Evolutionary conservation across 352 stramenopile species (phyloP).

Genomic region (Phytopythium montanum): DNA sequence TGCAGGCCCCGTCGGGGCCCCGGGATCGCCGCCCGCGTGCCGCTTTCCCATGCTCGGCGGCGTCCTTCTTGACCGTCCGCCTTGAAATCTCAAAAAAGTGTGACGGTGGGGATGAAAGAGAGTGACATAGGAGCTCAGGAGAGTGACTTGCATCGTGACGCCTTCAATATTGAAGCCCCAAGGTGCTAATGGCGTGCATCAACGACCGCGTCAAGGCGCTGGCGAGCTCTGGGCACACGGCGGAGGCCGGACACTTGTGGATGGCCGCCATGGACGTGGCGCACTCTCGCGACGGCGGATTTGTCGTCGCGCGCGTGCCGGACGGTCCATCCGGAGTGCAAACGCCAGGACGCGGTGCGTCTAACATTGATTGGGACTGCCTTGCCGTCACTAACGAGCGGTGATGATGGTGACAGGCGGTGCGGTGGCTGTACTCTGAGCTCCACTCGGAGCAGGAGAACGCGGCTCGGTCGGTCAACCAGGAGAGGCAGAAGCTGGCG

Average conservation of each 20-base stretch:
- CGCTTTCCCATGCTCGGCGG: slow-evolving; percentile 11
- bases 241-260: slow-evolving; percentile 26
- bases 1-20: not conserved
- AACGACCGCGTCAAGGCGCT: slow-evolving; percentile 27
- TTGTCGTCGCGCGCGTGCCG: slow-evolving; percentile 27
- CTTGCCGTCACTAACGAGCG: not conserved
- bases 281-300: slow-evolving; percentile 28
- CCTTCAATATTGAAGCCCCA: not conserved
- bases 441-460: slow-evolving; percentile 57
- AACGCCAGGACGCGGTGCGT: slow-evolving; percentile 10
- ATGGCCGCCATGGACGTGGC: slow-evolving; percentile 30
- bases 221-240: slow-evolving; percentile 17
- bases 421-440: slow-evolving; percentile 46
- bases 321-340: slow-evolving; percentile 18
- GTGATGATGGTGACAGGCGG: slow-evolving; percentile 1
- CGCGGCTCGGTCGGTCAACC: slow-evolving; percentile 41
- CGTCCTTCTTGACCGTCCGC: not conserved
- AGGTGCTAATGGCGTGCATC: slow-evolving; percentile 28
- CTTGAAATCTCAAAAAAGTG: not conserved
- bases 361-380: no score
- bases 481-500: slow-evolving; percentile 36
- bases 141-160: no score
- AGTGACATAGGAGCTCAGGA: not conserved
- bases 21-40: slow-evolving; percentile 3
- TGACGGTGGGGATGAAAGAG: not conserved